Conservation (phyloP, 2,329 filamentous ascomycete genomes). For the Niveomyces coronatus region DNA sequence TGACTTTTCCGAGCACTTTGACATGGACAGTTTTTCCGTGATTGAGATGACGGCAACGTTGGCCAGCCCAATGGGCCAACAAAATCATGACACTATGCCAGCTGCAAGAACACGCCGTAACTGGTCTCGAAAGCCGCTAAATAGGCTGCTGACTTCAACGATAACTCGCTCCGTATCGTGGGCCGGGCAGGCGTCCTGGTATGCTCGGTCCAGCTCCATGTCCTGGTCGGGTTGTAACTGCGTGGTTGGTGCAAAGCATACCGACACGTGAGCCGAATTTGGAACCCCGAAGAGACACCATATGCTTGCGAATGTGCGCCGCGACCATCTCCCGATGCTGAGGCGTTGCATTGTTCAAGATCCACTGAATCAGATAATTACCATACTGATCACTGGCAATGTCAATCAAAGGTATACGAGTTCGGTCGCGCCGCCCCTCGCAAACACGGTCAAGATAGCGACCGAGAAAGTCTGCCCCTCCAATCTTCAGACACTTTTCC, state of each 20-base stretch:
- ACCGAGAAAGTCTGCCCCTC: conserved; percentile 77
- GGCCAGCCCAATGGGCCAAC: conserved; percentile 10
- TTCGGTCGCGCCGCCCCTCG: conserved; percentile 79
- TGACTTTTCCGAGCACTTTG: conserved; percentile 28
- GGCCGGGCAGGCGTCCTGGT: conserved; percentile 43
- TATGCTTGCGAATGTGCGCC: conserved; percentile 93
- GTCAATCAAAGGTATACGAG: conserved; percentile 93
- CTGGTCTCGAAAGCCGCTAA: conserved; percentile 19
- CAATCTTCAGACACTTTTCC: conserved; percentile 97
- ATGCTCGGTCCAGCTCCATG: conserved; percentile 64
- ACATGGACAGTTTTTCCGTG: conserved; percentile 19
- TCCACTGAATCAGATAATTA: conserved; percentile 97
- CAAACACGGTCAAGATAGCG: conserved; percentile 92
- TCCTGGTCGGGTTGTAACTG: conserved; percentile 77
- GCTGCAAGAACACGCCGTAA: conserved; percentile 8
- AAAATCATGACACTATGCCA: conserved; percentile 9
- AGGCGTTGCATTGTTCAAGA: conserved; percentile 75
- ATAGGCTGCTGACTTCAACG: conserved; percentile 23
- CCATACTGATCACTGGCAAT: conserved; percentile 98
- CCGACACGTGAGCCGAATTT: conserved; percentile 98
- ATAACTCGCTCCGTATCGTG: conserved; percentile 49
- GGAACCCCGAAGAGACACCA: conserved; percentile 95
- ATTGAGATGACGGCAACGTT: conserved; percentile 15
- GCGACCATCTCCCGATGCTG: conserved; percentile 92
- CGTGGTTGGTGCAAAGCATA: conserved; percentile 97